A percentile compares a stretch with the other conserved stretches of the same genome.
These are phyloP conservation scores for Stagonosporopsis chrysanthemi DNA, from an alignment of 2,329 filamentous ascomycete genomes.

Conservation along the genomic window DNA sequence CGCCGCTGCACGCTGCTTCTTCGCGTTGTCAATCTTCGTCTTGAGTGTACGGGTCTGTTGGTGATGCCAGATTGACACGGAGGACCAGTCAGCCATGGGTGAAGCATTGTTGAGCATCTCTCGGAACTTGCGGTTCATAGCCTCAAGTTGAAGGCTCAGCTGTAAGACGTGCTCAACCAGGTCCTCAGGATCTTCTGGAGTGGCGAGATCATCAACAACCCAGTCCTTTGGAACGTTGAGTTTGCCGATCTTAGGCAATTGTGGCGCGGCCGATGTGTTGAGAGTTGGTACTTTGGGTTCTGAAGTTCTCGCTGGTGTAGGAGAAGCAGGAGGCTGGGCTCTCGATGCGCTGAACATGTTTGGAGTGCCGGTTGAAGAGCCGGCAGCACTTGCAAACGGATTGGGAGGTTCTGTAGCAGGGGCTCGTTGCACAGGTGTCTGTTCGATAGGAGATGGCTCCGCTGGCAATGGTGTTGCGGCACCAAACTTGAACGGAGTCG, in stretches of 20 bases:
- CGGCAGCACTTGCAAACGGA: conserved; percentile 24
- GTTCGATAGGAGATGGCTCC: conserved; percentile 17
- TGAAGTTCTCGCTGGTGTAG: conserved; percentile 24
- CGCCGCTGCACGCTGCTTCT: conserved; percentile 38
- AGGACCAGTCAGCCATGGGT: conserved; percentile 39
- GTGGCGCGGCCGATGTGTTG: conserved; percentile 14
- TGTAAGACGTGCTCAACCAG: conserved; percentile 27
- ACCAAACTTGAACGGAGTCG: conserved; percentile 26
- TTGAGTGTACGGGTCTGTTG: conserved; percentile 37
- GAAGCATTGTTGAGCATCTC: conserved; percentile 35
- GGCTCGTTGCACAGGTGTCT: conserved; percentile 18
- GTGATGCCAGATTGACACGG: conserved; percentile 42
- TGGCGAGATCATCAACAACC: conserved; percentile 22
- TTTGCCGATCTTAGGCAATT: conserved; percentile 36
- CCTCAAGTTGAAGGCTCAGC: conserved; percentile 31
- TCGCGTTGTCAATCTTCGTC: conserved; percentile 38
- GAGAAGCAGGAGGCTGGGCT: conserved; percentile 20
- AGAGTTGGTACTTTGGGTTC: conserved; percentile 4
- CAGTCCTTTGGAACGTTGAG: conserved; percentile 37
- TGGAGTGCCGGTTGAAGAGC: conserved; percentile 23
- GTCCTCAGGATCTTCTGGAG: conserved; percentile 20
- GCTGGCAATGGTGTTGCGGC: conserved; percentile 21
- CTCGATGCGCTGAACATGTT: conserved; percentile 28
- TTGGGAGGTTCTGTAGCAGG: conserved; percentile 22
- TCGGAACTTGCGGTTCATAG: conserved; percentile 40